Percentiles rank a stretch among this genome's conserved stretches.
Evolutionary conservation across 805 yeast species (phyloP).

Genomic region (Kuraishia piskuri): DNA sequence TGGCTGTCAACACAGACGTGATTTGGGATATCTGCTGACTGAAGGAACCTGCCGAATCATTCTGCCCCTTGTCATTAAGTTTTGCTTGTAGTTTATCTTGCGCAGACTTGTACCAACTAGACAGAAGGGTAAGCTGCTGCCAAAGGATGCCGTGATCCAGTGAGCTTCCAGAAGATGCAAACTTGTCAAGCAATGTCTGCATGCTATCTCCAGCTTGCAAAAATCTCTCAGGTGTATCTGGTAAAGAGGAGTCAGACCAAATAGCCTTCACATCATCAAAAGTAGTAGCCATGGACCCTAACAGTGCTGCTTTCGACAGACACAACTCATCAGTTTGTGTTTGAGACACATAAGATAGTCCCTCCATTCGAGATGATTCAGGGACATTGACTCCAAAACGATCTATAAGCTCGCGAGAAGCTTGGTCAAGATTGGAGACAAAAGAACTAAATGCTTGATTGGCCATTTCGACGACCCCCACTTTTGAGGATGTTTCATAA

Average conservation of each 20-base stretch:
- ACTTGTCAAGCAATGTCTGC: slow-evolving; percentile 32
- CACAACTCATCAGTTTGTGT: slow-evolving; percentile 21
- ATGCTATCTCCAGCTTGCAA: slow-evolving; percentile 35
- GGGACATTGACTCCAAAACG: slow-evolving; percentile 12
- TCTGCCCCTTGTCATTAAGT: background rate
- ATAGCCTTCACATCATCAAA: slow-evolving; percentile 18
- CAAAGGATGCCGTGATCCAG: slow-evolving; percentile 22
- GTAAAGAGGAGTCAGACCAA: slow-evolving; percentile 26
- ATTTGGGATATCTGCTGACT: slow-evolving; percentile 23
- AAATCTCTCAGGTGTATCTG: slow-evolving; percentile 26
- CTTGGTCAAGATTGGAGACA: slow-evolving; percentile 10
- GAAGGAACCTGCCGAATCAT: slow-evolving; percentile 11
- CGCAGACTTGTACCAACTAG: slow-evolving; percentile 27
- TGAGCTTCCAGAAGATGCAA: slow-evolving; percentile 10
- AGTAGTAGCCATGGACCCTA: slow-evolving; percentile 19
- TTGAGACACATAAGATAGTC: slow-evolving; percentile 17
- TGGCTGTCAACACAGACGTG: slow-evolving; percentile 34
- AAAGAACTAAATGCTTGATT: slow-evolving; percentile 4
- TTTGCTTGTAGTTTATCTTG: slow-evolving; percentile 21
- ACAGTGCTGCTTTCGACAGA: slow-evolving; percentile 20
- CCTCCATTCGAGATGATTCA: slow-evolving; percentile 10
- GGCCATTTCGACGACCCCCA: slow-evolving; percentile 3
- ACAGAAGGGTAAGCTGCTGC: slow-evolving; percentile 30
- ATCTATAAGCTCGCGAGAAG: slow-evolving; percentile 5
- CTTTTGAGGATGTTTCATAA: slow-evolving; percentile 15